These are phyloP conservation scores for Furcasterigmium furcatum DNA, from an alignment of 2,329 filamentous ascomycete genomes.

Conservation along the genomic window DNA sequence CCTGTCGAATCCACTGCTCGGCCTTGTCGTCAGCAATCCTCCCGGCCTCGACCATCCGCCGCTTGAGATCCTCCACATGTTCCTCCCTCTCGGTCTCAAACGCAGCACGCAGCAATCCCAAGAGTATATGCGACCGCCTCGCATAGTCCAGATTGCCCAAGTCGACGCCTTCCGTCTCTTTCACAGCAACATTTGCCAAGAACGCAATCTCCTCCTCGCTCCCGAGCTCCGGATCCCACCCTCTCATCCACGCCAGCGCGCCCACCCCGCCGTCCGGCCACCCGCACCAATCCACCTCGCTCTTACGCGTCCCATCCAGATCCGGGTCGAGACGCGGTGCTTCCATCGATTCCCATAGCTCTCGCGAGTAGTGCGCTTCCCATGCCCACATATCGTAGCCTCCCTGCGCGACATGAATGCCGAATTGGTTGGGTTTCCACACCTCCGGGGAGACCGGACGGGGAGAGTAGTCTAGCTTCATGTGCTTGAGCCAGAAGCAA, in stretches of 20 bases:
- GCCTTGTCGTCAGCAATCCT: not conserved
- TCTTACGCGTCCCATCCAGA: conserved; percentile 6
- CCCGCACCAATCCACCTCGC: conserved; percentile 7
- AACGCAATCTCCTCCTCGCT: conserved; percentile 15
- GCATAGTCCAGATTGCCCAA: conserved; percentile 7
- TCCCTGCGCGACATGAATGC: conserved; percentile 1
- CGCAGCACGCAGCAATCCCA: conserved; percentile 7
- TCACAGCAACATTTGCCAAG: conserved; percentile 11
- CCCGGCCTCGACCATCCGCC: not conserved
- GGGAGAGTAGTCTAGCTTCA: too few relatives aligned
- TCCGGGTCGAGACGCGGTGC: conserved; percentile 5
- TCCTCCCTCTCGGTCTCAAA: conserved; percentile 1
- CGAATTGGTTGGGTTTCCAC: too few relatives aligned
- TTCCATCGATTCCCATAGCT: conserved; percentile 3
- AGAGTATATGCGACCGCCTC: conserved; percentile 13
- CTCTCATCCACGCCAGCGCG: not conserved
- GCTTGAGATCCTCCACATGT: conserved; percentile 3
- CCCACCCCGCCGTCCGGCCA: conserved; percentile 7
- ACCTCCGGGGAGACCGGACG: too few relatives aligned
- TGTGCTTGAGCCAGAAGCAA: conserved; percentile 8
- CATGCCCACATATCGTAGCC: conserved; percentile 3
- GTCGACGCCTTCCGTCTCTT: conserved; percentile 7
- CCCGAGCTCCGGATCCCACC: conserved; percentile 12
- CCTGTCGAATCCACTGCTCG: conserved; percentile 3
- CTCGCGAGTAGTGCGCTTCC: conserved; percentile 4